Percentiles rank a stretch among this genome's conserved stretches.
Evolutionary conservation across 441 rosid species (phyloP).

Genomic region (Aleurites moluccanus): DNA sequence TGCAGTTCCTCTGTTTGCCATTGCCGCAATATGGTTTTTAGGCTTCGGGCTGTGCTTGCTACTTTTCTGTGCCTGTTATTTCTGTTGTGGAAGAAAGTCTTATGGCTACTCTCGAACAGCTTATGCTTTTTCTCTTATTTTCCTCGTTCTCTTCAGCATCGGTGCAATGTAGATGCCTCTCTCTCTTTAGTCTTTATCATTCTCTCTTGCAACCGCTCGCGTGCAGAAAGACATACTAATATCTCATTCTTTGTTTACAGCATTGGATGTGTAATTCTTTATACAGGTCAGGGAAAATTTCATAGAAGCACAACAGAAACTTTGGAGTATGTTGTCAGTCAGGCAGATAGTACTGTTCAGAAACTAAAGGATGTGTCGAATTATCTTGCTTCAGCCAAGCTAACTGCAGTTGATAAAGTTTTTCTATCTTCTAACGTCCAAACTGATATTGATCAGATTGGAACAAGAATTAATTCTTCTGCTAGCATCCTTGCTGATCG

Average conservation of each 20-base stretch:
- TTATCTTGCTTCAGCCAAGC: conserved; percentile 69
- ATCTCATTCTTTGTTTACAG: conserved; percentile 37
- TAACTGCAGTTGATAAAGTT: conserved; percentile 61
- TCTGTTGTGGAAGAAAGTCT: conserved; percentile 48
- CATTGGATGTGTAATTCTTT: conserved; percentile 73
- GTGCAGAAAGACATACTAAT: background rate
- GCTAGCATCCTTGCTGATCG: conserved; percentile 49
- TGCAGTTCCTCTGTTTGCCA: conserved; percentile 65
- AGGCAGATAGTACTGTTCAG: conserved; percentile 59
- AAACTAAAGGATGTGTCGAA: conserved; percentile 66
- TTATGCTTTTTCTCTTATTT: conserved; percentile 64
- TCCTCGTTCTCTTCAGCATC: conserved; percentile 64
- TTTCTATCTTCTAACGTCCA: conserved; percentile 71
- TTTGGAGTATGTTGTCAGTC: conserved; percentile 63
- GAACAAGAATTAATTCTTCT: conserved; percentile 58
- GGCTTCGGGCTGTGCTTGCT: conserved; percentile 67
- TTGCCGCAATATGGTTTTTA: conserved; percentile 67
- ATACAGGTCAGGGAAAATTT: conserved; percentile 72
- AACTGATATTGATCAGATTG: conserved; percentile 74
- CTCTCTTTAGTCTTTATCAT: background rate
- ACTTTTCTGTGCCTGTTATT: conserved; percentile 45
- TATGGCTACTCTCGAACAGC: conserved; percentile 70
- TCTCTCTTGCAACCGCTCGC: background rate
- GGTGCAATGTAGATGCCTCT: conserved; percentile 49
- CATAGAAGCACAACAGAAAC: conserved; percentile 63